Conservation (phyloP, 1,284 basidiomycete genomes). For the Irpex sp. region DNA sequence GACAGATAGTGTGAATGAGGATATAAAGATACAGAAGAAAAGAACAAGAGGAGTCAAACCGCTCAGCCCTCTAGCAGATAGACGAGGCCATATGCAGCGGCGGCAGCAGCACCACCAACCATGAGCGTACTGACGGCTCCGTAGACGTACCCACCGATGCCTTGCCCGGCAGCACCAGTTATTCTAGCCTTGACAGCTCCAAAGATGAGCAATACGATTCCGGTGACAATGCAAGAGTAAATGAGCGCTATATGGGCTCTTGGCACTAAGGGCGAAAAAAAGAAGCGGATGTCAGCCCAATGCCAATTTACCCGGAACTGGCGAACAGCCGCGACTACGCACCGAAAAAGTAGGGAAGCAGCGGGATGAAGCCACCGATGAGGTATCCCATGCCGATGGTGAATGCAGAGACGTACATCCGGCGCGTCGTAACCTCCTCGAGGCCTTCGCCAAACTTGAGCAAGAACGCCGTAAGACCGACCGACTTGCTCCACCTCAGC, state of each 20-base stretch:
- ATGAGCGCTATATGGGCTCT: constrained; percentile 63
- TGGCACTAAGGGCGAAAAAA: constrained; percentile 18
- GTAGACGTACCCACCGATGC: constrained; percentile 61
- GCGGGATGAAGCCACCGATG: constrained; percentile 83
- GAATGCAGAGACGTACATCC: constrained; percentile 79
- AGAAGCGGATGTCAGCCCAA: not conserved
- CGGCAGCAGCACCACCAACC: constrained; percentile 89
- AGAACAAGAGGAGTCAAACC: not conserved
- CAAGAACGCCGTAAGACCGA: constrained; percentile 86
- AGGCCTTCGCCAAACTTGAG: constrained; percentile 91
- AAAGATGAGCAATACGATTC: constrained; percentile 83
- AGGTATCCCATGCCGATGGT: constrained; percentile 90
- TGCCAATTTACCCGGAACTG: not conserved
- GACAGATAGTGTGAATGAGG: not conserved
- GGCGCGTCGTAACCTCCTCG: constrained; percentile 57
- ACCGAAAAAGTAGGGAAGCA: constrained; percentile 91
- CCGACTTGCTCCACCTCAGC: constrained; percentile 64
- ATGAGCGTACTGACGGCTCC: constrained; percentile 88
- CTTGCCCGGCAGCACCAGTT: constrained; percentile 73
- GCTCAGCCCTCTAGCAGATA: constrained; percentile 56
- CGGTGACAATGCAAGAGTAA: constrained; percentile 77
- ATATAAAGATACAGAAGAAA: not conserved
- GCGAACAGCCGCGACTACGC: constrained; percentile 18
- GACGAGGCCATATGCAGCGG: constrained; percentile 85
- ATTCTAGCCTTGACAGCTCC: constrained; percentile 88